Evolutionary conservation across 1,284 basidiomycete genomes (phyloP).

Genomic region (Marasmius oreades): DNA sequence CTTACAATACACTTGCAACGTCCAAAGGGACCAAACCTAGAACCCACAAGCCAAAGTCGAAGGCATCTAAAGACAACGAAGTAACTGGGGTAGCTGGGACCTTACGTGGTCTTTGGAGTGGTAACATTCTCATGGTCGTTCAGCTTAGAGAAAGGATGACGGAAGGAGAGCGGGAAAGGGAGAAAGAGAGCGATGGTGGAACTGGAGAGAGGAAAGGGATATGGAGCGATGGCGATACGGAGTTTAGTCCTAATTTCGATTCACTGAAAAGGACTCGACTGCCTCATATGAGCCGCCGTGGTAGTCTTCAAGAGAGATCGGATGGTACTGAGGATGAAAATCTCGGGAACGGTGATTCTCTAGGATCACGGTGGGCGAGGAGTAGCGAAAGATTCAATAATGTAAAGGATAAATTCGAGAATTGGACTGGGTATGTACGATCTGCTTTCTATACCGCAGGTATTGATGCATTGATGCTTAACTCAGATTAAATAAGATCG

Average conservation of each 20-base stretch:
- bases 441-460: neutral
- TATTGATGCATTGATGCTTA: neutral
- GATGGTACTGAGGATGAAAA: slow-evolving; percentile 44
- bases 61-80: slow-evolving; percentile 7
- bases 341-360: slow-evolving; percentile 21
- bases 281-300: slow-evolving; percentile 3
- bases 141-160: slow-evolving; percentile 27
- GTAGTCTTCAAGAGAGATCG: slow-evolving; percentile 20
- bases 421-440: slow-evolving; percentile 60
- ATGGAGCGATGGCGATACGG: slow-evolving; percentile 16
- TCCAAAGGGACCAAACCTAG: neutral
- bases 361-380: slow-evolving; percentile 31
- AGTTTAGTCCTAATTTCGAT: neutral
- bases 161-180: slow-evolving; percentile 15
- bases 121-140: slow-evolving; percentile 24
- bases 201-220: slow-evolving; percentile 19
- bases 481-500: slow-evolving; percentile 12
- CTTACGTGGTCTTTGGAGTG: slow-evolving; percentile 30
- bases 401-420: slow-evolving; percentile 66
- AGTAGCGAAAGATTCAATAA: slow-evolving; percentile 44
- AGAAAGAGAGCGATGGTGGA: slow-evolving; percentile 16
- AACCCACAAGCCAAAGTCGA: neutral
- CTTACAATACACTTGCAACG: neutral
- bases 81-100: slow-evolving; percentile 27
- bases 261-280: neutral